Evolutionary conservation across 192 early-diverging fungal genomes (phyloP), one percentile per base, ranked within the genome.

Genomic region (Jimgerdemannia lactiflua): DNA sequence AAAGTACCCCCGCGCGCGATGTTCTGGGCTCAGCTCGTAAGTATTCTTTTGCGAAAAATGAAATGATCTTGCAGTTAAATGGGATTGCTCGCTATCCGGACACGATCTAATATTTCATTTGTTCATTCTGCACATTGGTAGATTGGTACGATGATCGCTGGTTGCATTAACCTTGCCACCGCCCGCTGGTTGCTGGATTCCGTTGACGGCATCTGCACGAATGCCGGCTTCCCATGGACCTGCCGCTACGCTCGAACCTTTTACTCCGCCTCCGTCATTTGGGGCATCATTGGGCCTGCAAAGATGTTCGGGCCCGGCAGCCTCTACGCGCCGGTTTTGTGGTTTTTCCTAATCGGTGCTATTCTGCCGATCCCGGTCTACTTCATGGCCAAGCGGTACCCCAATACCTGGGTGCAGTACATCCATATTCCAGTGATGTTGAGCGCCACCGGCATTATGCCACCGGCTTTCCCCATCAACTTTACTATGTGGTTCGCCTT

Each of bases 221-320:
- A 44, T 0, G 74, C 14, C 0, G 88, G 76, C 0, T 74, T 71
- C 71, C 80, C 88, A 3, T 89, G 83, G 72, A 85, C 84, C 44
- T 87, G 88, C 71, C 82, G 81, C 72, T 78, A 71, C 44, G 85
- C 86, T 67, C 74, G 74, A 4, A 86, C 85, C 39, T 95, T 94
- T 74, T 89, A 86, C 84, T 87, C 85, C 65, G 90, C 87, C 43
- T 91, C 85, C 18, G 80, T 88, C 64, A 90, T 95, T 66, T 95
- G 92, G 92, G 94, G 94, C n/a, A 85, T 89, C 10, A 92, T 95
- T 72, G 91, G 90, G 42, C 91, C 94, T 11, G 73, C 69, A 18
- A 82, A 87, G 19, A 88, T 93, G 83, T 93, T 93, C 71, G 82
- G 78, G 29, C 43, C 44, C 59, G 80, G 79, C 18, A 80, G 81